Evolutionary conservation across 2,329 filamentous ascomycete species (phyloP).

Genomic region (Cercospora zeina): DNA sequence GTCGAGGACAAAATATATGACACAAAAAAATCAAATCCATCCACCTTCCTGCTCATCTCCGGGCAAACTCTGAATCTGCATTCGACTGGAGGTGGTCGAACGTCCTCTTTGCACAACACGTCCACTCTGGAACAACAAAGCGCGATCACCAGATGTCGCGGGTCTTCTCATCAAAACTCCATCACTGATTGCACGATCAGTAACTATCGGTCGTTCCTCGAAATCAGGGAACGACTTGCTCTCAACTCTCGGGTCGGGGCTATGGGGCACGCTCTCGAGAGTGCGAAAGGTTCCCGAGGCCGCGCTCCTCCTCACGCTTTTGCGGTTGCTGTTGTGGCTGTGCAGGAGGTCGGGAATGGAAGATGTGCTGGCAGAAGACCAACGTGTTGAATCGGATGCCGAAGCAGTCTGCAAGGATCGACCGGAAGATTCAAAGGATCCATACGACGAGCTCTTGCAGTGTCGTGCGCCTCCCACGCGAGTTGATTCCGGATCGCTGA

Average conservation of each 20-base stretch:
- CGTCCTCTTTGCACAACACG: constrained; percentile 32
- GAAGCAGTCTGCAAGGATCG: constrained; percentile 22
- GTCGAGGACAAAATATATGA: neutral
- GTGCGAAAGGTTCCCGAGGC: constrained; percentile 24
- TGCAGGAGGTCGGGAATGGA: constrained; percentile 37
- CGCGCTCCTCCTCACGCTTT: constrained; percentile 17
- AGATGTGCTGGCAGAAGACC: constrained; percentile 35
- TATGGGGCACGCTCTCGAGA: constrained; percentile 33
- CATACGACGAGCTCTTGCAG: constrained; percentile 35
- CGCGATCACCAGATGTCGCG: constrained; percentile 31
- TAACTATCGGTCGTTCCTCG: constrained; percentile 1
- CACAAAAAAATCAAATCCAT: constrained; percentile 21
- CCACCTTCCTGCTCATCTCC: constrained; percentile 17
- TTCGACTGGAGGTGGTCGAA: constrained; percentile 17
- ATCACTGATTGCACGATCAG: constrained; percentile 18
- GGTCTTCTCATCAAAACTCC: constrained; percentile 30
- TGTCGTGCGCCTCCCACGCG: constrained; percentile 28
- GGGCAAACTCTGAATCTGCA: constrained; percentile 16
- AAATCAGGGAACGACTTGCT: constrained; percentile 3
- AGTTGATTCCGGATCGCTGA: constrained; percentile 34
- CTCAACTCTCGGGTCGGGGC: constrained; percentile 22
- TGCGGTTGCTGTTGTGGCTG: constrained; percentile 29
- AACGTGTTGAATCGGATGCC: constrained; percentile 30
- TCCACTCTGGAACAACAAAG: constrained; percentile 33
- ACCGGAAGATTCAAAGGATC: constrained; percentile 33